Evolutionary conservation across 345 rosid genomes (phyloP).

Genomic region (Ceriops decandra): DNA sequence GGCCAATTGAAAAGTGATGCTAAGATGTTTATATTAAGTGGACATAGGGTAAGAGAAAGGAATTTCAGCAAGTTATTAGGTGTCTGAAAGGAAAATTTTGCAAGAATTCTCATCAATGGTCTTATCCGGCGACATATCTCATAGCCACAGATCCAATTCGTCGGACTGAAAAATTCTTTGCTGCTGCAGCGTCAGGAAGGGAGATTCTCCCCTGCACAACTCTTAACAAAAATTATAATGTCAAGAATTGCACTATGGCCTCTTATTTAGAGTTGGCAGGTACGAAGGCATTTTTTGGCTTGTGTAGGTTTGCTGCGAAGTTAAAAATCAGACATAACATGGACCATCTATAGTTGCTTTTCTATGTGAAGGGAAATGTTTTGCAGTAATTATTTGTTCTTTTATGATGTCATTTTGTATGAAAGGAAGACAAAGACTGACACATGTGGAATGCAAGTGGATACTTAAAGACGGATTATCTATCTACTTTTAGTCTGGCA

Average conservation of each 20-base stretch:
- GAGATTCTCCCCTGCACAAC: slow-evolving; percentile 15
- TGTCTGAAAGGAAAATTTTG: slow-evolving; percentile 67
- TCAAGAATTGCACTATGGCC: not conserved
- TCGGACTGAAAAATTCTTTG: slow-evolving; percentile 75
- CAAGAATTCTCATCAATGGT: slow-evolving; percentile 93
- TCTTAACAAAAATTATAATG: not conserved
- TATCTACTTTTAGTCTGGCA: slow-evolving; percentile 62
- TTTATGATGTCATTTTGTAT: no score
- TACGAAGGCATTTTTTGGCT: not conserved
- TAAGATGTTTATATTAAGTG: slow-evolving; percentile 60
- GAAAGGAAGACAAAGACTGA: not conserved
- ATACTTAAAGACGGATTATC: slow-evolving; percentile 73
- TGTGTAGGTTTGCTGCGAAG: not conserved
- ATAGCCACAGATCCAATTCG: slow-evolving; percentile 64
- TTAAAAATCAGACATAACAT: not conserved
- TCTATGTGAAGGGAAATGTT: no score
- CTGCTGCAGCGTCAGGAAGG: slow-evolving; percentile 42
- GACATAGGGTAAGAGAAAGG: slow-evolving; percentile 62
- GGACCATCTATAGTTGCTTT: not conserved
- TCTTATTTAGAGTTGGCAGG: not conserved
- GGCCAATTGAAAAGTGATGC: slow-evolving; percentile 38
- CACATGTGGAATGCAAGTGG: slow-evolving; percentile 61
- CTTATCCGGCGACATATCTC: slow-evolving; percentile 90
- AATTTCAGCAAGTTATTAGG: slow-evolving; percentile 62
- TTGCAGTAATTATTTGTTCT: no score